These are phyloP conservation scores for Clausena lansium DNA, from an alignment of 345 rosid species.

Conservation along the genomic window DNA sequence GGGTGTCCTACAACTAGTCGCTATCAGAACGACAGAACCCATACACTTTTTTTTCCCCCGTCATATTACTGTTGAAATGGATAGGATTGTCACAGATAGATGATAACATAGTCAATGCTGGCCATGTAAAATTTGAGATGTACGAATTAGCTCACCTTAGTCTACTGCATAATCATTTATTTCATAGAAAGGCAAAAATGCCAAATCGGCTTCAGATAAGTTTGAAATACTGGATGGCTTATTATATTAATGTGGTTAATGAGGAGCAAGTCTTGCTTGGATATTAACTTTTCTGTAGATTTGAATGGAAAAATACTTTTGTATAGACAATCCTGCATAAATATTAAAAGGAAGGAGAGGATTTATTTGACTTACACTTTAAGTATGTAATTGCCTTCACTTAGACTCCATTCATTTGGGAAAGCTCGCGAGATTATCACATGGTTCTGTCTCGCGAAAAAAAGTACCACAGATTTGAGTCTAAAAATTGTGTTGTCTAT, in stretches of 20 bases:
- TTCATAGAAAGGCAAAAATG: neutral
- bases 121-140: slow-evolving; percentile 2
- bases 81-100: neutral
- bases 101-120: neutral
- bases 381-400: too few relatives aligned
- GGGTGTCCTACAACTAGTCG: neutral
- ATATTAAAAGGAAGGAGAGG: too few relatives aligned
- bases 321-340: too few relatives aligned
- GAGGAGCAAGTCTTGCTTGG: too few relatives aligned
- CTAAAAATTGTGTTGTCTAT: neutral
- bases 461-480: neutral
- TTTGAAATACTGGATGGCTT: too few relatives aligned
- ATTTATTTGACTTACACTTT: too few relatives aligned
- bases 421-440: neutral
- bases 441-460: slow-evolving; percentile 7
- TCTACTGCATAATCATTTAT: neutral
- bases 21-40: neutral
- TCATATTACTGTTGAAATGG: neutral
- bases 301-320: too few relatives aligned
- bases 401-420: too few relatives aligned
- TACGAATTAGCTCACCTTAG: neutral
- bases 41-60: neutral
- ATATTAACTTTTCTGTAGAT: too few relatives aligned
- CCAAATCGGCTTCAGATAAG: neutral
- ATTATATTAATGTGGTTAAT: too few relatives aligned